Percentiles rank a stretch among this genome's conserved stretches.
Conservation (phyloP, 805 yeast genomes). For the Brettanomyces custersianus region DNA sequence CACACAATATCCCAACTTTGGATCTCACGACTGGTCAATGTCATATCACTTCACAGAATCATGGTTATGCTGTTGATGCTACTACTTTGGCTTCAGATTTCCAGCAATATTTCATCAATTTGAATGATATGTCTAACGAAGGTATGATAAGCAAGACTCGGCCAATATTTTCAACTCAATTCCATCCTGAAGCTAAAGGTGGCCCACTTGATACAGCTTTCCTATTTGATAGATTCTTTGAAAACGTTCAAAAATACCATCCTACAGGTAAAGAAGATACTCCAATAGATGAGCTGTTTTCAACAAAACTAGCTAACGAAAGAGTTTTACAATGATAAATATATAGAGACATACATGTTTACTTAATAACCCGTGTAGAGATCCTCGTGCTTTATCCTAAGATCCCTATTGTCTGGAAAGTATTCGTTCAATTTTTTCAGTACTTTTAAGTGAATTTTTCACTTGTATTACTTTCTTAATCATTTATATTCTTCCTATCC, state of each 20-base stretch:
- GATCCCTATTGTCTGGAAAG: too few species aligned
- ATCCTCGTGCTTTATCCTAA: too few species aligned
- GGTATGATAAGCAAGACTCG: constrained; percentile 86
- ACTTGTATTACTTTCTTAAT: too few species aligned
- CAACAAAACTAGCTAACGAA: constrained; percentile 56
- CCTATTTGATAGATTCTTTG: constrained; percentile 84
- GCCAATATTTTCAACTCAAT: constrained; percentile 95
- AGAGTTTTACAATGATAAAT: constrained; percentile 38
- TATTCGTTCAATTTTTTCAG: too few species aligned
- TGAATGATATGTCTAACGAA: constrained; percentile 94
- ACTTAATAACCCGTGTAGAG: too few species aligned
- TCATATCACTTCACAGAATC: constrained; percentile 97
- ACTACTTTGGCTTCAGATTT: constrained; percentile 65
- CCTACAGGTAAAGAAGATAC: constrained; percentile 32
- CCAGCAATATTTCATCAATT: constrained; percentile 83
- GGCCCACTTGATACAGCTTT: constrained; percentile 93
- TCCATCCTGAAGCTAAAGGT: constrained; percentile 99
- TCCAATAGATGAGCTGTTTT: constrained; percentile 37
- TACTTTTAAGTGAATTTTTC: too few species aligned
- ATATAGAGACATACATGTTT: too few species aligned
- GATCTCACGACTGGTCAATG: constrained; percentile 87
- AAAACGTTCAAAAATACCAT: constrained; percentile 53
- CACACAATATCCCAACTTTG: constrained; percentile 95
- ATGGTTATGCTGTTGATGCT: constrained; percentile 94
- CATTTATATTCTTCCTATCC: too few species aligned